Conservation (phyloP, 1,284 basidiomycete genomes). For the Xerocomus cyaneibrunnescens region DNA sequence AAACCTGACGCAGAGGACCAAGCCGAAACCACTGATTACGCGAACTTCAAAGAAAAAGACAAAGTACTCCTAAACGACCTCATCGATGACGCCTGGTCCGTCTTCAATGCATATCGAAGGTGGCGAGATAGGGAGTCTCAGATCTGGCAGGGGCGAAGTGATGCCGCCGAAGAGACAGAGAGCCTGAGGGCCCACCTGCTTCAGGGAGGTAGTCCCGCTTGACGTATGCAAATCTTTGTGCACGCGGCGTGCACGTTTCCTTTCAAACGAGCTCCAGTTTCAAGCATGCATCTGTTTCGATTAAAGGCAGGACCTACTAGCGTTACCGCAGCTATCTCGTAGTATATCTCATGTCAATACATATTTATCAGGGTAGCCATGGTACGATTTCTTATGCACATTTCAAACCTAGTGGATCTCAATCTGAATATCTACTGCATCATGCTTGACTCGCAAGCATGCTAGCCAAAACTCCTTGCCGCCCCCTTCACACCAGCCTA, state of each 20-base stretch:
- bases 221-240: background rate
- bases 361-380: background rate
- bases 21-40: constrained; percentile 10
- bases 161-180: constrained; percentile 2
- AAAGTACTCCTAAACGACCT: constrained; percentile 19
- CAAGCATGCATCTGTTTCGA: no score
- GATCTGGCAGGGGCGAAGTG: background rate
- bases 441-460: constrained; percentile 71
- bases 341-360: background rate
- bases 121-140: constrained; percentile 12
- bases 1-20: constrained; percentile 7
- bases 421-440: constrained; percentile 1
- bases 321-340: no score
- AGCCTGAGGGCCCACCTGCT: background rate
- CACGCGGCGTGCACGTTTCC: no score
- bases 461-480: constrained; percentile 82
- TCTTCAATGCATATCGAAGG: constrained; percentile 13
- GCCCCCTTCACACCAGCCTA: constrained; percentile 85
- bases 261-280: no score
- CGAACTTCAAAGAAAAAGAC: constrained; percentile 10
- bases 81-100: constrained; percentile 27
- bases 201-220: constrained; percentile 6
- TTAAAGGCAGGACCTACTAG: no score
- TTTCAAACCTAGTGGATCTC: background rate
- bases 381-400: background rate